These are phyloP conservation scores for Neurospora sp. DNA, from an alignment of 495 filamentous ascomycete genomes.

Conservation along the genomic window DNA sequence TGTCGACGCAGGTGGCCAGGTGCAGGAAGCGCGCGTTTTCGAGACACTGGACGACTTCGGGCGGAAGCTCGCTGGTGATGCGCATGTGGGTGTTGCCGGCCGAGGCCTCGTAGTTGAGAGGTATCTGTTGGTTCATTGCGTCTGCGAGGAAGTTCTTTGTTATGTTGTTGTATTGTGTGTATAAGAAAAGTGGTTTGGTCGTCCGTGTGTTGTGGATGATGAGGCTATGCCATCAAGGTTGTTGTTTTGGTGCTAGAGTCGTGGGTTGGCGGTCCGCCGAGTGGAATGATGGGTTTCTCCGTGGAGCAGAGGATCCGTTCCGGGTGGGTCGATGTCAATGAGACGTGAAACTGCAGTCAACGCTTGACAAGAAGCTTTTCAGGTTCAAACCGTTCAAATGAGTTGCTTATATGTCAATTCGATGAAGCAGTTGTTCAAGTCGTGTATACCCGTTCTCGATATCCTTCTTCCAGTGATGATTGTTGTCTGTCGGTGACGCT, in stretches of 20 bases:
- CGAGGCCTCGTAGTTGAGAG: slow-evolving; percentile 67
- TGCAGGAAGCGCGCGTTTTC: slow-evolving; percentile 97
- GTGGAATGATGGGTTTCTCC: not conserved
- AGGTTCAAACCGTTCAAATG: not conserved
- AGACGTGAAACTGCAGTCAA: not conserved
- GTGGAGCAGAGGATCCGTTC: not conserved
- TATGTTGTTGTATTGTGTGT: not conserved
- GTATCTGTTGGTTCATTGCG: slow-evolving; percentile 40
- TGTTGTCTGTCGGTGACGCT: not conserved
- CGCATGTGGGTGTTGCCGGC: slow-evolving; percentile 61
- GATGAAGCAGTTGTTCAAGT: not conserved
- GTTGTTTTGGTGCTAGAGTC: not conserved
- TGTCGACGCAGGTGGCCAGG: slow-evolving; percentile 74
- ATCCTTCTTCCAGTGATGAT: not conserved
- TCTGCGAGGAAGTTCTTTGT: not conserved
- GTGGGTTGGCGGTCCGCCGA: not conserved
- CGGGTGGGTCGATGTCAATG: not conserved
- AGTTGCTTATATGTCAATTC: not conserved
- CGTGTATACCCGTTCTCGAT: not conserved
- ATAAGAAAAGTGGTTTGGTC: not conserved
- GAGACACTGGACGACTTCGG: slow-evolving; percentile 78
- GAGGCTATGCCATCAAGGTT: not conserved
- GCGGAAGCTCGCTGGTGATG: slow-evolving; percentile 56
- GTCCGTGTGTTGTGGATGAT: not conserved
- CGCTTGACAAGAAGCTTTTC: not conserved